Base-by-base conservation (phyloP, 164 flowering plant genomes). In the Litsea cubeba region DNA sequence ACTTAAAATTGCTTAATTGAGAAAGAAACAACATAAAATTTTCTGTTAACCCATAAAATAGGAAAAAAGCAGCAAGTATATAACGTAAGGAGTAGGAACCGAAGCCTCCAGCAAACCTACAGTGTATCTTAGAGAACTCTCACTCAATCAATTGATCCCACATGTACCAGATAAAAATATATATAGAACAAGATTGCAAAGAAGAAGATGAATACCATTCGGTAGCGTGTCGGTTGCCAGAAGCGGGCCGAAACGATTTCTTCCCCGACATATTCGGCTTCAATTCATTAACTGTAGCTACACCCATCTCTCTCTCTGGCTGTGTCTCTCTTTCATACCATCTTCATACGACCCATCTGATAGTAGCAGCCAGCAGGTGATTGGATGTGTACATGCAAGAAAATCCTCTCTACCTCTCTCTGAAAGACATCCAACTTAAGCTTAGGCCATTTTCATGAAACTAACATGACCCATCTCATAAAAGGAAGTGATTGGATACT, bases 231-330 rank as follows among this genome's bases (percentile, higher is more conserved):
- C 93, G 86, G 20, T 90, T 77, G 70, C 93, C 91, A 1, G 95
- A 84, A 74, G 86, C 86, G 0, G 93, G 93, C 49, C 95, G 88
- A 82, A 90, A 89, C 0, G 86, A 68, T 70, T 94, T 86, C 87
- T 90, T 92, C 74, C 95, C 97, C 12, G 97, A 89, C n/a, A 94
- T 83, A 73, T 89, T 90, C 14, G 97, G 87, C 87, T 95, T 92
- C 86, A 91, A 74, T 71, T 92, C 98, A 67, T 79, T 83, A 75
- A 92, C 80, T 7, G 91, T 87, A 3, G 84, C 85, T 40, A 93
- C 91, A 60, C 97, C 98, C 78, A 94, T 94, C 65, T 80, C 75
- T 68, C 73, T 40, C 12, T 74, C 22, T 65, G n/a, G 49, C 26
- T 68, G 1, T 25, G 72, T 76, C 28, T 54, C 71, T 75, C 71